Base-by-base conservation (phyloP, 306 rosid species). In the Trifolium subterraneum region DNA sequence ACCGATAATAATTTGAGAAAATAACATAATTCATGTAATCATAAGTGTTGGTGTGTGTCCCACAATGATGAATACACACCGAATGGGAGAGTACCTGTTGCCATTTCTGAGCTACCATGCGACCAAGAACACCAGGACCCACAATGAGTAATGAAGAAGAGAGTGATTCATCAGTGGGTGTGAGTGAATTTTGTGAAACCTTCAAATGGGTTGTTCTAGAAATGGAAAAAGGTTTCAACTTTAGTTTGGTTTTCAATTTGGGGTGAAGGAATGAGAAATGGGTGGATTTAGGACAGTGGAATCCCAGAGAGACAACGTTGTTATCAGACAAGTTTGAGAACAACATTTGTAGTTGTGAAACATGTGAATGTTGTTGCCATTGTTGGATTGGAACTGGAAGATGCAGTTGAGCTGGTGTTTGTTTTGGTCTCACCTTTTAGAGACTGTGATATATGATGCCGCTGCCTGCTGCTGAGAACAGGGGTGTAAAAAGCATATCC, bases 91-190 rank as follows among this genome's bases (percentile, higher is more conserved):
- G 29, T 78, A 92, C 99, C 93, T 94, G 73, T 74, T 79, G 80
- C 99, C 99, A 94, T 73, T 88, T 81, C 16, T 88, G 86, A 42
- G 99, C 97, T 6, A 94, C 93, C 72, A 92, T 81, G 60, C 99
- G 95, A 73, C 97, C 99, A 56, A 94, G 94, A 78, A 94, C 95
- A 3, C 99, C 99, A 0, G 99, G 95, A 70, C 99, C 99, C 73
- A 92, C 96, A 55, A 94, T 85, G 73, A 94, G 84, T 25, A 80
- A 87, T 38, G 90, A 69, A 9, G 86, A 71, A 71, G 78, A 44
- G 48, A 61, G 73, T 75, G 86, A 72, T 71, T 74, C 83, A 72
- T 86, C 80, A 31, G 78, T 77, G 16, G 90, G 69, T 25, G 90
- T 72, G 5, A 88, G 23, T 25, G 90, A 87, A 65, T 85, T 76